Base-by-base conservation (phyloP, 192 early-diverging fungal species). In the Helicostylum pulchrum region DNA sequence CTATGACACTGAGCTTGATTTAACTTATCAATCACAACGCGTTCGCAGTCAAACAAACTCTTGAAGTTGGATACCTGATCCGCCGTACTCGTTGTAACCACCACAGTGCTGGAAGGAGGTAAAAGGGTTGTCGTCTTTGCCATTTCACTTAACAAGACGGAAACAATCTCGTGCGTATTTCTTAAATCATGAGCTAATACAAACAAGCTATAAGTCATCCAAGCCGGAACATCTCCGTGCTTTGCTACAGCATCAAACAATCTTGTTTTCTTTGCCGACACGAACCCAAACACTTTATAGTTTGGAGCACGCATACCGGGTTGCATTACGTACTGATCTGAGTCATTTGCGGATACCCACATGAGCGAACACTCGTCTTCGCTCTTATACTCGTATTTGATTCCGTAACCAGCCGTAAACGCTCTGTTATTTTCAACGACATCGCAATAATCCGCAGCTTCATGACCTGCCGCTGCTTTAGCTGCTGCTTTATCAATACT, bases 361-460 rank as follows among this genome's bases (percentile, higher is more conserved):
- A 58, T 14, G n/a, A 53, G 34, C 6, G 34, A 47, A 4, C 17
- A 7, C 8, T 52, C 39, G 36, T 65, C 26, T 26, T 32, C 36
- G 2, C 15, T 12, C 5, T 54, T 65, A 36, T 20, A 23, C 14
- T 39, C 12, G 39, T 71, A 71, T 11, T 47, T 23, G 20, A 71
- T 66, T 34, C 70, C 70, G 47, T 66, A 71, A 10, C 70, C 70
- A 31, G 63, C 34, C 17, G 53, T 72, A 19, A 72, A 72, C 1
- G 44, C 32, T 20, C 64, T 45, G 14, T 72, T 42, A 4, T 59
- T 55, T 9, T 61, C 39, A 12, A 72, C 45, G 1, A 61, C 54
- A 26, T 65, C 44, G 15, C 48, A 56, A 26, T 69, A 65, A n/a
- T 42, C 34, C 3, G 23, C 32, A 10, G 63, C 12, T n/a, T 44